A percentile compares a stretch with the other conserved stretches of the same genome.
These are phyloP conservation scores for Leptographium procerum DNA, from an alignment of 2,329 filamentous ascomycete genomes.

Conservation along the genomic window DNA sequence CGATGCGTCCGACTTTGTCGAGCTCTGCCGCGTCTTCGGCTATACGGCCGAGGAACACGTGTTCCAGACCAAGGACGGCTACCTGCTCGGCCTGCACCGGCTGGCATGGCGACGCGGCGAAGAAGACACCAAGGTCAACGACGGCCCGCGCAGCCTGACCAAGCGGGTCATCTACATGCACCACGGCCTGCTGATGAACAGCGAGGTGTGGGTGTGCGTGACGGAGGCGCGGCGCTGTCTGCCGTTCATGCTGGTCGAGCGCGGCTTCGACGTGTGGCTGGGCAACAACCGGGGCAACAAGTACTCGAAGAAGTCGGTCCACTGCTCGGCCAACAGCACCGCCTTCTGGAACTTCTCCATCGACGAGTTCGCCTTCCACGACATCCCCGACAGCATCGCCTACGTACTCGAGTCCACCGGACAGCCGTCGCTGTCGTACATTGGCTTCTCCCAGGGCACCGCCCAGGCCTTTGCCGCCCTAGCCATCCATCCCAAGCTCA, in stretches of 20 bases:
- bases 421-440: slow-evolving; percentile 80
- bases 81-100: slow-evolving; percentile 79
- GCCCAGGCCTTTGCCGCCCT: slow-evolving; percentile 92
- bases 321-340: slow-evolving; percentile 59
- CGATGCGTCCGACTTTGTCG: slow-evolving; percentile 81
- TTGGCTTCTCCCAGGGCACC: slow-evolving; percentile 95
- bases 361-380: slow-evolving; percentile 94
- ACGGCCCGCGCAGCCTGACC: slow-evolving; percentile 51
- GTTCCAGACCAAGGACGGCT: slow-evolving; percentile 88
- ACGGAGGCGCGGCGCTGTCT: slow-evolving; percentile 78
- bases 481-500: slow-evolving; percentile 83
- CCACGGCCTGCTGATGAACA: slow-evolving; percentile 96
- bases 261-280: slow-evolving; percentile 93
- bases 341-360: slow-evolving; percentile 98
- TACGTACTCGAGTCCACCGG: slow-evolving; percentile 80
- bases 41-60: slow-evolving; percentile 96
- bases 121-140: slow-evolving; percentile 67
- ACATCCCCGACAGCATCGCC: slow-evolving; percentile 88
- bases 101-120: slow-evolving; percentile 75
- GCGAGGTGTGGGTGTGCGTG: slow-evolving; percentile 92
- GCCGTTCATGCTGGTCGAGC: slow-evolving; percentile 79
- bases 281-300: slow-evolving; percentile 99
- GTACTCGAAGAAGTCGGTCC: slow-evolving; percentile 90
- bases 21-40: slow-evolving; percentile 83
- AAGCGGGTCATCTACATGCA: slow-evolving; percentile 92